Conservation (phyloP, 2,329 filamentous ascomycete species). For the Cercospora beticola region DNA sequence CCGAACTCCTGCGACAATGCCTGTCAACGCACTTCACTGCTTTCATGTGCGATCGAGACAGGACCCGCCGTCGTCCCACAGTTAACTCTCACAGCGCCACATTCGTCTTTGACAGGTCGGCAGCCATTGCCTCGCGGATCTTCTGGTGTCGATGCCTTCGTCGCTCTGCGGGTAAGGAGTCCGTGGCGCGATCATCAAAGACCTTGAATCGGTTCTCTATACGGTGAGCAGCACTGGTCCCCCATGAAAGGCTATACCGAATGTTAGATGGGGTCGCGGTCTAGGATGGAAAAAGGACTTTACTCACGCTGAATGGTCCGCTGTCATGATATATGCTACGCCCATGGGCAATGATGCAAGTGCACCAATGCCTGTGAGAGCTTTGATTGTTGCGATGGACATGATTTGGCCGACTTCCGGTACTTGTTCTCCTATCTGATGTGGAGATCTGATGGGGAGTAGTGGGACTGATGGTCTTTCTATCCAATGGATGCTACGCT, state of each 20-base stretch:
- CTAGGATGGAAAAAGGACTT: neutral
- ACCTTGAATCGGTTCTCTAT: conserved; percentile 17
- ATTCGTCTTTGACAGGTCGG: neutral
- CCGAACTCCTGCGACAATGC: neutral
- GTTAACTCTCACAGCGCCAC: neutral
- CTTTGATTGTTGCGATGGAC: conserved; percentile 15
- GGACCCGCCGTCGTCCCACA: neutral
- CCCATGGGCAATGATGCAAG: conserved; percentile 14
- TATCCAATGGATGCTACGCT: neutral
- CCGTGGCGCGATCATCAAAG: conserved; percentile 17
- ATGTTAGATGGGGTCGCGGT: neutral
- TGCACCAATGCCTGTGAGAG: conserved; percentile 7
- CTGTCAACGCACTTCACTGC: neutral
- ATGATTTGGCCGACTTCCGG: neutral
- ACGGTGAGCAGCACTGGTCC: conserved; percentile 4
- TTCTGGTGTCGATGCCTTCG: conserved; percentile 15
- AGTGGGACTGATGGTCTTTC: neutral
- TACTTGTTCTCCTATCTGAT: neutral
- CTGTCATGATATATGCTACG: conserved; percentile 17
- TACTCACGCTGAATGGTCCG: conserved; percentile 15
- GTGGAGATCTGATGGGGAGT: neutral
- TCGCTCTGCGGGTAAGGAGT: conserved; percentile 7
- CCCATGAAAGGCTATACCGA: conserved; percentile 5
- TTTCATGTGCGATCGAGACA: neutral
- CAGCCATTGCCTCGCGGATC: conserved; percentile 12